These are phyloP conservation scores for Trichoderma aggressivum DNA, from an alignment of 2,329 filamentous ascomycete species.

Conservation along the genomic window DNA sequence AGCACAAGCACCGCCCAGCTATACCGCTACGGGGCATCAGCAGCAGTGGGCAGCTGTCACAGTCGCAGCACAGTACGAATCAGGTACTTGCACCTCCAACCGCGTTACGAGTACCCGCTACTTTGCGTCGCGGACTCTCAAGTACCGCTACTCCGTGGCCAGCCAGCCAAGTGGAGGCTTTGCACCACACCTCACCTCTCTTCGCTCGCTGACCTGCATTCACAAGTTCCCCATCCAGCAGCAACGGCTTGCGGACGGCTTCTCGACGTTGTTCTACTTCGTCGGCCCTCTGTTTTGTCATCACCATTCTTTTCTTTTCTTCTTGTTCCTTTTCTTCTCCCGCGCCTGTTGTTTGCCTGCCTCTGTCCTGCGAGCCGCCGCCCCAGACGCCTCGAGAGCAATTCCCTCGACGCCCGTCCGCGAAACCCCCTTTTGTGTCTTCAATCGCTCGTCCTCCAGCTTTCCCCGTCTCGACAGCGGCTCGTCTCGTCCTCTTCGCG, in stretches of 20 bases:
- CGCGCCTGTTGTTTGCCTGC: neutral
- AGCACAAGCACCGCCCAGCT: no score
- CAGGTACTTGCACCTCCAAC: neutral
- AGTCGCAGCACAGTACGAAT: neutral
- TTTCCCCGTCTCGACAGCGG: neutral
- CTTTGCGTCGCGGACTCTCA: neutral
- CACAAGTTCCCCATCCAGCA: conserved; percentile 18
- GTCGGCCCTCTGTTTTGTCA: conserved; percentile 9
- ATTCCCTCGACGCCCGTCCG: conserved; percentile 9
- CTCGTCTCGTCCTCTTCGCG: neutral
- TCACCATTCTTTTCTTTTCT: neutral
- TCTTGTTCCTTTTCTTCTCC: neutral
- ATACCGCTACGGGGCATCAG: neutral
- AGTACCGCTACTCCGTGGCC: conserved; percentile 7
- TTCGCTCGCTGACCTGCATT: conserved; percentile 19
- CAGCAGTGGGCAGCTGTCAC: neutral
- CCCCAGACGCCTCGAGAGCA: neutral
- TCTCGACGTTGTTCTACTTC: conserved; percentile 14
- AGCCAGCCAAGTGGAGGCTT: conserved; percentile 7
- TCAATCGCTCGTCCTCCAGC: conserved; percentile 12
- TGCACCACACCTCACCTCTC: conserved; percentile 18
- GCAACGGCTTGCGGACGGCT: conserved; percentile 13
- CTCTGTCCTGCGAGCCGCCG: neutral
- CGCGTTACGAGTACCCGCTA: neutral
- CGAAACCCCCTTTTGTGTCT: conserved; percentile 13